phyloP scores from a whole-genome alignment of 805 yeast genomes.

The Saturnispora galanensis region DNA sequence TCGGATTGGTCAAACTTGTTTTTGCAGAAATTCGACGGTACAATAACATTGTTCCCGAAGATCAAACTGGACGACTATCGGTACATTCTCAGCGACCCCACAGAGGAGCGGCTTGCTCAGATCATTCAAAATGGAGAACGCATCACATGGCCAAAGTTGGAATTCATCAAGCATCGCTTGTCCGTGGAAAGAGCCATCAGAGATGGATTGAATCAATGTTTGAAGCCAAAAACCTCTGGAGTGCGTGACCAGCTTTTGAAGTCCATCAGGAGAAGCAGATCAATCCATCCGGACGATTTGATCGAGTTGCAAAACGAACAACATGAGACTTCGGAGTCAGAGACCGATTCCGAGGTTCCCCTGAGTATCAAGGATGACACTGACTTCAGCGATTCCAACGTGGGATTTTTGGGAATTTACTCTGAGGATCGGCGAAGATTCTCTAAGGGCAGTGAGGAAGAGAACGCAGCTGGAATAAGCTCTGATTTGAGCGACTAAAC shows the following conservation, averaged over 20 bases:
- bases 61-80: constrained; percentile 48
- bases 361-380: too few species aligned
- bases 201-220: constrained; percentile 28
- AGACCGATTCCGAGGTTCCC: too few species aligned
- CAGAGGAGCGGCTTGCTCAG: constrained; percentile 41
- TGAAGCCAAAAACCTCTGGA: constrained; percentile 2
- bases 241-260: background rate
- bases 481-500: too few species aligned
- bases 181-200: constrained; percentile 57
- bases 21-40: constrained; percentile 65
- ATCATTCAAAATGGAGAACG: constrained; percentile 55
- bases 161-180: constrained; percentile 55
- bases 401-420: too few species aligned
- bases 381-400: too few species aligned
- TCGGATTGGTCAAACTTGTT: constrained; percentile 78
- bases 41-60: constrained; percentile 70
- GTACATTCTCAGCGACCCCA: constrained; percentile 61
- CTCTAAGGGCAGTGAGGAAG: too few species aligned
- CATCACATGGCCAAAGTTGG: constrained; percentile 55
- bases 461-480: too few species aligned
- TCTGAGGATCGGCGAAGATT: too few species aligned
- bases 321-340: too few species aligned
- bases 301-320: too few species aligned
- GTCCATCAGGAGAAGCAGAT: too few species aligned
- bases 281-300: too few species aligned